phyloP scores from a whole-genome alignment of 2,329 filamentous ascomycete species.

The Arthrobotrys pseudoclavata region DNA sequence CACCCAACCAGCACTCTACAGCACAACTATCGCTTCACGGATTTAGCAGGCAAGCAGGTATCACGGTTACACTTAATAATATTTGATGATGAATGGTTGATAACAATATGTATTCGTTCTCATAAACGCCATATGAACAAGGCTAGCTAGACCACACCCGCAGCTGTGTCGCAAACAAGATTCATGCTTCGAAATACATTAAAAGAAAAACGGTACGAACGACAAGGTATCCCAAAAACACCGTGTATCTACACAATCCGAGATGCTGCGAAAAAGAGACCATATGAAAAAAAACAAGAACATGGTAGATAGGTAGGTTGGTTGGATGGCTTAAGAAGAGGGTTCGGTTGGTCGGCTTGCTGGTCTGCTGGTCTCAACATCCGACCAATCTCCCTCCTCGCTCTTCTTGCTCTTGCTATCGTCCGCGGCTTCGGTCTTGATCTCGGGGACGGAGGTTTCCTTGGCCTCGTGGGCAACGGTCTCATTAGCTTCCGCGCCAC shows the following conservation, averaged over 20 bases:
- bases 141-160: not conserved
- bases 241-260: conserved; percentile 37
- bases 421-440: conserved; percentile 48
- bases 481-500: conserved; percentile 2
- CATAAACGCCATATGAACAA: conserved; percentile 24
- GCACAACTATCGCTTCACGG: not conserved
- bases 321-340: conserved; percentile 27
- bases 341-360: conserved; percentile 52
- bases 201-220: not conserved
- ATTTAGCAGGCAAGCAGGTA: not conserved
- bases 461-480: not conserved
- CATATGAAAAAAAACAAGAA: conserved; percentile 2
- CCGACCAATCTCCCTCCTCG: conserved; percentile 59
- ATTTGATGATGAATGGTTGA: not conserved
- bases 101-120: not conserved
- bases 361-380: conserved; percentile 59
- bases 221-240: conserved; percentile 9
- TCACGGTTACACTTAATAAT: not conserved
- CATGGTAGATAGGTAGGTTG: not conserved
- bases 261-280: conserved; percentile 33
- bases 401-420: conserved; percentile 61
- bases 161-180: conserved; percentile 8
- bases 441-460: conserved; percentile 34
- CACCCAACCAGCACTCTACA: too few species aligned
- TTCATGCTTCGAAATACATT: conserved; percentile 11